phyloP scores from a whole-genome alignment of 2,329 filamentous ascomycete species.

The Lecanosticta acicola region DNA sequence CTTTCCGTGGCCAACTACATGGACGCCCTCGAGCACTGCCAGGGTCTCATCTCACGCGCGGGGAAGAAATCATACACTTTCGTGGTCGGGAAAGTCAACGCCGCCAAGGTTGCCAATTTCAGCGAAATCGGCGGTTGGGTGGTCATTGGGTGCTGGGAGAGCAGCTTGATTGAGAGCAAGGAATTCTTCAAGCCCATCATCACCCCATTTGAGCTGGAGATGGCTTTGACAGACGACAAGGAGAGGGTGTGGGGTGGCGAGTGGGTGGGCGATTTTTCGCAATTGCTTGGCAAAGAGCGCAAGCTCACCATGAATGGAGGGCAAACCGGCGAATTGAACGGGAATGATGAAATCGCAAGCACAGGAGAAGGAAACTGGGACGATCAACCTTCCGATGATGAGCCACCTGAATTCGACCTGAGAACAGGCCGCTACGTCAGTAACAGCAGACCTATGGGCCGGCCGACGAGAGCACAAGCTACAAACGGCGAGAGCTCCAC shows the following conservation, averaged over 20 bases:
- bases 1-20: slow-evolving; percentile 89
- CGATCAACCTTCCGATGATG: slow-evolving; percentile 55
- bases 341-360: slow-evolving; percentile 33
- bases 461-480: slow-evolving; percentile 7
- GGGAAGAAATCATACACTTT: slow-evolving; percentile 96
- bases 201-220: slow-evolving; percentile 86
- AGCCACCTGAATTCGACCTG: slow-evolving; percentile 83
- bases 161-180: slow-evolving; percentile 80
- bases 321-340: slow-evolving; percentile 3
- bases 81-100: slow-evolving; percentile 93
- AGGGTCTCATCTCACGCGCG: slow-evolving; percentile 64
- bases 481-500: slow-evolving; percentile 14
- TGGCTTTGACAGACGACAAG: slow-evolving; percentile 69
- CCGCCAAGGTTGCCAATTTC: slow-evolving; percentile 95
- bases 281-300: slow-evolving; percentile 47
- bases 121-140: slow-evolving; percentile 94
- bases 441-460: slow-evolving; percentile 66
- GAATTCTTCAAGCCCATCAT: slow-evolving; percentile 85
- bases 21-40: slow-evolving; percentile 67
- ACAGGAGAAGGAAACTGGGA: slow-evolving; percentile 54
- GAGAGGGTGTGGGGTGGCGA: slow-evolving; percentile 77
- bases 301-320: slow-evolving; percentile 3
- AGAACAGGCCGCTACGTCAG: slow-evolving; percentile 79
- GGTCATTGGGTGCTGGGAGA: slow-evolving; percentile 97
- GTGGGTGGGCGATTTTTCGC: slow-evolving; percentile 84